Percentiles rank a stretch among this genome's conserved stretches.
phyloP scores from a whole-genome alignment of 139 green algal genomes.

The Ulvella scutata region DNA sequence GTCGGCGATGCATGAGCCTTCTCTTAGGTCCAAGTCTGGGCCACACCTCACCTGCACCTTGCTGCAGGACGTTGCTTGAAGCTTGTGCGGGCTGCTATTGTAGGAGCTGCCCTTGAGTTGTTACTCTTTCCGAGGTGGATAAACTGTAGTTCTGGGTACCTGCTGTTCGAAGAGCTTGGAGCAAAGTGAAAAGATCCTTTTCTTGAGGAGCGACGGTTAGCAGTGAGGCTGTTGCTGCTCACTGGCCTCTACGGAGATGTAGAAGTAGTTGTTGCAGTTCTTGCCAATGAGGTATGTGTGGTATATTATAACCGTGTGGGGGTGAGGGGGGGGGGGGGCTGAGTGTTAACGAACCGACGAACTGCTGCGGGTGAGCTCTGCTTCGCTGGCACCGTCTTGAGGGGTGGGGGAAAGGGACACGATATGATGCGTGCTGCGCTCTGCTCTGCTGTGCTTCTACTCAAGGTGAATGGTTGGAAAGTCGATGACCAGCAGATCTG shows the following conservation, averaged over 20 bases:
- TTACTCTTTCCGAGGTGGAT: neutral
- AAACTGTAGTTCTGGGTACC: neutral
- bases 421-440: too few relatives aligned
- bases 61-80: neutral
- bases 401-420: neutral
- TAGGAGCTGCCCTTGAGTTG: too few relatives aligned
- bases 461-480: neutral
- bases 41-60: neutral
- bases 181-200: neutral
- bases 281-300: too few relatives aligned
- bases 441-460: neutral
- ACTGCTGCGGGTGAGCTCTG: neutral
- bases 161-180: neutral
- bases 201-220: neutral
- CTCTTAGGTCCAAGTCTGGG: neutral
- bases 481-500: neutral
- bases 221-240: neutral
- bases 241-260: too few relatives aligned
- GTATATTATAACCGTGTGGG: too few relatives aligned
- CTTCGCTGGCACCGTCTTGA: neutral
- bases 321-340: too few relatives aligned
- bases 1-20: constrained; percentile 7
- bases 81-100: neutral
- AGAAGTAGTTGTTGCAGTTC: too few relatives aligned
- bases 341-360: too few relatives aligned